These are phyloP conservation scores for Crithidia sp. DNA, from an alignment of 208 protist genomes.

Conservation along the genomic window DNA sequence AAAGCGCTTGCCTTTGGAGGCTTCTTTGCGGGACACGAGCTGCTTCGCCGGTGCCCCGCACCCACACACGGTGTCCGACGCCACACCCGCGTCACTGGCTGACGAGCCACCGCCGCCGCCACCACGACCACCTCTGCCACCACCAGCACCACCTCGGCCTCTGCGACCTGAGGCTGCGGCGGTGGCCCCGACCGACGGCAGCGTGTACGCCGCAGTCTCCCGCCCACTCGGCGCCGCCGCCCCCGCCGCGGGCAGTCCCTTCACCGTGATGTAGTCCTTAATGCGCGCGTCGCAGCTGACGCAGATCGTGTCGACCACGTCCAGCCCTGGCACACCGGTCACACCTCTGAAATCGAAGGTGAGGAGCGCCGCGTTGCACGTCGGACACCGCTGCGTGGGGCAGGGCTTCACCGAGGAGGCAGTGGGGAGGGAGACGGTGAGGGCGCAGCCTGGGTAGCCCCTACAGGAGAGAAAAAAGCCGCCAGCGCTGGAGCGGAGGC, in stretches of 20 bases:
- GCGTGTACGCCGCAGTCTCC: constrained; percentile 40
- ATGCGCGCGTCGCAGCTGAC: constrained; percentile 80
- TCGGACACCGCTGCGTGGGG: constrained; percentile 52
- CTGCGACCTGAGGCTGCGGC: constrained; percentile 10
- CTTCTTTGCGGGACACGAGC: constrained; percentile 78
- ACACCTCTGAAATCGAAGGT: constrained; percentile 80
- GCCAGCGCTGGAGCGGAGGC: constrained; percentile 46
- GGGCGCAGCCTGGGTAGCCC: constrained; percentile 71
- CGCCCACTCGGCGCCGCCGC: neutral
- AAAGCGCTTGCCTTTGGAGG: constrained; percentile 72
- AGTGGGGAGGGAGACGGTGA: constrained; percentile 65
- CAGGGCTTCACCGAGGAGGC: constrained; percentile 53
- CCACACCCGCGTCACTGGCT: neutral
- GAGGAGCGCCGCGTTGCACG: constrained; percentile 68
- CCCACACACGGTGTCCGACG: constrained; percentile 41
- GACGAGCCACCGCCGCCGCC: neutral
- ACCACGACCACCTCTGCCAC: constrained; percentile 10
- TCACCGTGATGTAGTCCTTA: constrained; percentile 80
- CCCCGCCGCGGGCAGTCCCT: constrained; percentile 26
- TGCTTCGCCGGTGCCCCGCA: constrained; percentile 71
- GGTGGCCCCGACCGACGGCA: constrained; percentile 42
- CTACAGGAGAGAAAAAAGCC: constrained; percentile 68
- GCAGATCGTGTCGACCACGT: constrained; percentile 71
- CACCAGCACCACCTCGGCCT: constrained; percentile 24
- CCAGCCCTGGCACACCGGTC: constrained; percentile 68